Percentiles rank a stretch among this genome's conserved stretches.
These are phyloP conservation scores for Asterella californica DNA, from an alignment of 225 moss, liverwort and hornwort genomes.

Conservation along the genomic window DNA sequence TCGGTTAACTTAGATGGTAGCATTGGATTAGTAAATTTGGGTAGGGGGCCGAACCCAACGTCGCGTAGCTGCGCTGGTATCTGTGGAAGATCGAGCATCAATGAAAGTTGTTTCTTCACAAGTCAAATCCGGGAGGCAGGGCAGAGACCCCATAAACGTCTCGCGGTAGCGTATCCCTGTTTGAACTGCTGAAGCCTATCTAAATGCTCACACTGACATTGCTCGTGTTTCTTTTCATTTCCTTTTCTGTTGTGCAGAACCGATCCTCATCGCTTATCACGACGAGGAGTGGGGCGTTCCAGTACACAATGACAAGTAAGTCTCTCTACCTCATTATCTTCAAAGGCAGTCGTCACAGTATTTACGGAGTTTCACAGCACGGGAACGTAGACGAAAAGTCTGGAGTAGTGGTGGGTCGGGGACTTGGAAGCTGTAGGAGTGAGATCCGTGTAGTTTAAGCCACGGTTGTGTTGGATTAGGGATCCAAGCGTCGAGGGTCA, in stretches of 20 bases:
- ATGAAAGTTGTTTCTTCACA: neutral
- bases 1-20: too few relatives aligned
- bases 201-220: too few relatives aligned
- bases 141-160: neutral
- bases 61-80: too few relatives aligned
- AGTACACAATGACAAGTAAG: conserved; percentile 75
- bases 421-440: neutral
- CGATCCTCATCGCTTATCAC: conserved; percentile 63
- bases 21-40: too few relatives aligned
- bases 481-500: neutral
- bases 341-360: neutral
- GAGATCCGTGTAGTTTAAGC: neutral
- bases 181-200: too few relatives aligned
- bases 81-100: too few relatives aligned
- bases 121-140: neutral
- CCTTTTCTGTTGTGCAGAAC: conserved; percentile 44
- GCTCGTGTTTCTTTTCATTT: neutral
- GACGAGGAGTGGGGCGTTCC: conserved; percentile 84
- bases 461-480: neutral
- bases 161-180: too few relatives aligned
- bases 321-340: neutral
- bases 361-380: neutral
- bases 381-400: neutral
- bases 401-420: too few relatives aligned
- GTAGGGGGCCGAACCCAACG: too few relatives aligned